phyloP scores from a whole-genome alignment of 495 filamentous ascomycete genomes.

The Thermothielavioides terrestris region DNA sequence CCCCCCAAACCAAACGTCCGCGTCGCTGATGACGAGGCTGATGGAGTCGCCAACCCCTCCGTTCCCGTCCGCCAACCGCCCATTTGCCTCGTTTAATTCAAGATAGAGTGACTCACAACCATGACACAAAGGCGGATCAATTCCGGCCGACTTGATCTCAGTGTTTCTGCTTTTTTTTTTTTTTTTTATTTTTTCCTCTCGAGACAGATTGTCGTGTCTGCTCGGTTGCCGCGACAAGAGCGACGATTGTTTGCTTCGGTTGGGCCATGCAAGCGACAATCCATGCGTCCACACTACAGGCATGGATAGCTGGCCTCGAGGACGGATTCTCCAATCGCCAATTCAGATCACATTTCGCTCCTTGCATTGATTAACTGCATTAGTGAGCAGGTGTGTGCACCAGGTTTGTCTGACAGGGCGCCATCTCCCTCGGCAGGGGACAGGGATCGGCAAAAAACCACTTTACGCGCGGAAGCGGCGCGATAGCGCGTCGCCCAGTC shows the following conservation, averaged over 20 bases:
- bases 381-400: not conserved
- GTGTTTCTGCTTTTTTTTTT: slow-evolving; percentile 9
- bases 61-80: not conserved
- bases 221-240: not conserved
- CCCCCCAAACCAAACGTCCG: not conserved
- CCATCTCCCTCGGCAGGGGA: slow-evolving; percentile 6
- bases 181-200: not conserved
- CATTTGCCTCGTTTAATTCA: not conserved
- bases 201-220: not conserved
- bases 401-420: not conserved
- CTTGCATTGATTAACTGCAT: too few relatives aligned
- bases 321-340: not conserved
- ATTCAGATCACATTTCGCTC: not conserved
- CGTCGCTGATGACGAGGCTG: not conserved
- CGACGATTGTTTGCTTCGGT: not conserved
- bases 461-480: slow-evolving; percentile 28
- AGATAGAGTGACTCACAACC: slow-evolving; percentile 22
- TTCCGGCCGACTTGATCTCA: too few relatives aligned
- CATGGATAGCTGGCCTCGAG: too few relatives aligned
- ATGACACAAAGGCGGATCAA: too few relatives aligned
- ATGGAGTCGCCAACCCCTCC: not conserved
- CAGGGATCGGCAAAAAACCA: slow-evolving; percentile 26
- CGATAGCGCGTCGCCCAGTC: slow-evolving; percentile 16
- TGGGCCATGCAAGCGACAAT: not conserved
- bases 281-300: too few relatives aligned